These are phyloP conservation scores for Zhuliangozyma blackwelliae DNA, from an alignment of 1,139 yeast species.

Conservation along the genomic window DNA sequence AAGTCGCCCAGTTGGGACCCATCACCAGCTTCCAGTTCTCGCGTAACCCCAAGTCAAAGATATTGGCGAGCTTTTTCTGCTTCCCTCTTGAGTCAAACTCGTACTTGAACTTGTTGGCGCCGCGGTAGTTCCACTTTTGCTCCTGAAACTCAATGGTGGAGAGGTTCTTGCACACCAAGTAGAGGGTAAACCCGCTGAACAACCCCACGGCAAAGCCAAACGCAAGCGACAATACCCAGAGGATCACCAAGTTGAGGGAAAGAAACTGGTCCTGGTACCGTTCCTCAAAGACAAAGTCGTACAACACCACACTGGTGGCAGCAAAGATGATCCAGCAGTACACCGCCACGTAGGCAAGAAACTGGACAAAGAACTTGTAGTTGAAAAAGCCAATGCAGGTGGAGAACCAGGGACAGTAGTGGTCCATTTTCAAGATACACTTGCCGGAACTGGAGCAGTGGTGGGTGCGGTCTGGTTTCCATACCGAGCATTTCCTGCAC, in stretches of 20 bases:
- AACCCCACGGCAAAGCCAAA: constrained; percentile 57
- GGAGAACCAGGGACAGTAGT: constrained; percentile 97
- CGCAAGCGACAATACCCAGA: constrained; percentile 57
- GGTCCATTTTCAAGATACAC: constrained; percentile 81
- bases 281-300: constrained; percentile 47
- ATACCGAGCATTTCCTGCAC: constrained; percentile 66
- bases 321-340: constrained; percentile 41
- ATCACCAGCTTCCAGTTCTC: constrained; percentile 65
- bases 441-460: constrained; percentile 73
- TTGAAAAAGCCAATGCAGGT: constrained; percentile 80
- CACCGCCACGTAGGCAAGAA: constrained; percentile 53
- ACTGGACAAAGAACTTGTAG: constrained; percentile 74
- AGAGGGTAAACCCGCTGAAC: constrained; percentile 59
- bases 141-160: constrained; percentile 81
- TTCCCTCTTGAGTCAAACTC: constrained; percentile 34
- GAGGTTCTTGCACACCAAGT: constrained; percentile 54
- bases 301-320: constrained; percentile 39
- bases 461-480: constrained; percentile 95
- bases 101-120: constrained; percentile 30
- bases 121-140: constrained; percentile 43
- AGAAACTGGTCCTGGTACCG: constrained; percentile 37
- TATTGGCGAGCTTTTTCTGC: constrained; percentile 47
- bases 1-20: constrained; percentile 62
- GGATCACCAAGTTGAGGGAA: constrained; percentile 56
- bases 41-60: constrained; percentile 66